Evolutionary conservation across 2,329 filamentous ascomycete genomes (phyloP).

Genomic region (Cryoendolithus antarcticus): DNA sequence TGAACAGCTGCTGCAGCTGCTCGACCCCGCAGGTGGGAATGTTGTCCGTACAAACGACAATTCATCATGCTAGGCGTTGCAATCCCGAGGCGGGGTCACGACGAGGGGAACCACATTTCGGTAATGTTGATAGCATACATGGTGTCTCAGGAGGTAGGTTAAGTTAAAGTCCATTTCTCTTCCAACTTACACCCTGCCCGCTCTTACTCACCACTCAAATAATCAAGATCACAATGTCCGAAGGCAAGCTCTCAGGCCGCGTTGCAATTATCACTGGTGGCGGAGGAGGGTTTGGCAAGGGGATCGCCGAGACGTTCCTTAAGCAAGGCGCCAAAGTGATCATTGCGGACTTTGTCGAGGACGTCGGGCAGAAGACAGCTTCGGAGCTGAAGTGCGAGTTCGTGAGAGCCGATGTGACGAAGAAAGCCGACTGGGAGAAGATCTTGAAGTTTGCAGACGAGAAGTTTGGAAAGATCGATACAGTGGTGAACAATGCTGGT

Average conservation of each 20-base stretch:
- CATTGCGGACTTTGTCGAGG: slow-evolving; percentile 48
- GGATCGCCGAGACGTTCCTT: slow-evolving; percentile 47
- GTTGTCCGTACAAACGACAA: too few species aligned
- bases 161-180: too few species aligned
- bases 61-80: too few species aligned
- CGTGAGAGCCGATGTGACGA: slow-evolving; percentile 41
- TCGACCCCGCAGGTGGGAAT: too few species aligned
- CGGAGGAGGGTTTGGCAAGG: slow-evolving; percentile 52
- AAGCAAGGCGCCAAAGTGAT: slow-evolving; percentile 49
- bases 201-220: neutral
- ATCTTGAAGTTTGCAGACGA: slow-evolving; percentile 35
- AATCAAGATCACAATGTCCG: slow-evolving; percentile 1
- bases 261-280: slow-evolving; percentile 48
- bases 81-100: too few species aligned
- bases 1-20: too few species aligned
- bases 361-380: slow-evolving; percentile 41
- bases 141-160: too few species aligned
- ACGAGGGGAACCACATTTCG: too few species aligned
- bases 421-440: slow-evolving; percentile 40
- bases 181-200: too few species aligned
- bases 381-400: slow-evolving; percentile 32
- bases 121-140: too few species aligned
- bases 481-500: slow-evolving; percentile 47
- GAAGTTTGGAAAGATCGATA: slow-evolving; percentile 41
- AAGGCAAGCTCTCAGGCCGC: slow-evolving; percentile 37